Evolutionary conservation across 139 green algal species (phyloP), one percentile per base, ranked within the genome.

Genomic region (Tetradesmus lagerheimii): DNA sequence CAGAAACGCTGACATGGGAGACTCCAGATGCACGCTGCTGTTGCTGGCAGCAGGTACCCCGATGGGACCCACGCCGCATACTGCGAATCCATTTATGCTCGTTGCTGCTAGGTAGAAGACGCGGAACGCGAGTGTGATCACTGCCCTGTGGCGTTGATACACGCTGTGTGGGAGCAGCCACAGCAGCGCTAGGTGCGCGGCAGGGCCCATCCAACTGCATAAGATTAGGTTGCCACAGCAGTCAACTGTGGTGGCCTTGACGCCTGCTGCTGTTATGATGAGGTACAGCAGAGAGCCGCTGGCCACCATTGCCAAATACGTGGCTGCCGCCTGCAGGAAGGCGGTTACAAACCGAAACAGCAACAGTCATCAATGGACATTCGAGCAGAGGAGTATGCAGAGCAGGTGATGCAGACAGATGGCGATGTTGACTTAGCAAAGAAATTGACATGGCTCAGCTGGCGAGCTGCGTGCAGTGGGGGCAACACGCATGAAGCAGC

Each of bases 121-220:
- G 78, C 78, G 78, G 4, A 84, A 31, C 39, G 2, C 78, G 27
- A 84, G 78, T 2, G 41, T 62, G 78, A 84, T 84, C 6, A 29
- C 1, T 8, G 78, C 37, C 27, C 78, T 62, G 41, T 84, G 78
- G 78, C 78, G 78, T 37, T 39, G 78, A 18, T 84, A 84, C 25
- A 39, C 39, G 27, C 34, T 25, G 0, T 0, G 4, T 64, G 78
- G 78, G 25, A 84, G 39, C 27, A 84, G 78, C 27, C 15, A 62
- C 27, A 62, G 39, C 41, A 64, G 25, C 41, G 39, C 39, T 20
- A 84, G 78, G 39, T 84, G 78, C 14, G 29, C 78, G 23, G 78
- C 78, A 35, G 78, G 78, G 25, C 78, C 78, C 3, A 84, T 62
- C 78, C 78, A 84, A 25, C 39, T 66, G 78, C 78, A 84, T 6